Evolutionary conservation across 2,329 filamentous ascomycete species (phyloP).

Genomic region (Verticillium nubilum): DNA sequence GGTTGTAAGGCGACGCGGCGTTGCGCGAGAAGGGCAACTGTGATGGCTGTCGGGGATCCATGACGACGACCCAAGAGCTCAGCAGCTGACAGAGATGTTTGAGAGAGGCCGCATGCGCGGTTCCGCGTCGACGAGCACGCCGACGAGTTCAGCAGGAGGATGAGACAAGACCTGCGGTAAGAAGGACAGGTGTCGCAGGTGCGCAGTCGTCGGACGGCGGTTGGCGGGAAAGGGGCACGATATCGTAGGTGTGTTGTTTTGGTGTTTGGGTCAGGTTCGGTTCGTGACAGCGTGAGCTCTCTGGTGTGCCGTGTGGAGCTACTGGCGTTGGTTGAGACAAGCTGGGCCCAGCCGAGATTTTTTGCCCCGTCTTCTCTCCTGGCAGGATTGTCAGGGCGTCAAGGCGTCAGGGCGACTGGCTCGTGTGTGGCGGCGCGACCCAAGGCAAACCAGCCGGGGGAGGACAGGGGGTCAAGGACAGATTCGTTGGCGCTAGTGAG

Average conservation of each 20-base stretch:
- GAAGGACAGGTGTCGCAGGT: background rate
- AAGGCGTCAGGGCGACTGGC: background rate
- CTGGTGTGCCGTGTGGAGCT: conserved; percentile 2
- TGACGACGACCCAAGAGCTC: conserved; percentile 8
- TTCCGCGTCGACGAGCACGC: conserved; percentile 1
- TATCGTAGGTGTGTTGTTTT: conserved; percentile 1
- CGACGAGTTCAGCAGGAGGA: background rate
- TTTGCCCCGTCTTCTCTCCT: background rate
- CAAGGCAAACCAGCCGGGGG: conserved; percentile 13
- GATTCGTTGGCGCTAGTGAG: conserved; percentile 15
- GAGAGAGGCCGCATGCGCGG: conserved; percentile 8
- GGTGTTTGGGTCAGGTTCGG: background rate
- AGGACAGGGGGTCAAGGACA: conserved; percentile 10
- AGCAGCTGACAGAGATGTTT: conserved; percentile 22
- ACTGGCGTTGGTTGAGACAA: conserved; percentile 1
- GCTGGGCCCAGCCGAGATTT: conserved; percentile 4
- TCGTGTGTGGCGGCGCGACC: conserved; percentile 10
- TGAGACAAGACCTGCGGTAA: background rate
- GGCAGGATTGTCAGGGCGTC: background rate
- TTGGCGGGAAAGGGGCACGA: background rate
- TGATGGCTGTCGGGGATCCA: conserved; percentile 25
- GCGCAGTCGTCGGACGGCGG: background rate
- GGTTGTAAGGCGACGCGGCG: conserved; percentile 22
- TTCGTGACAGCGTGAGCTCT: background rate
- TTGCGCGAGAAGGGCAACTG: conserved; percentile 23